phyloP scores from a whole-genome alignment of 2,329 filamentous ascomycete genomes.

The Hymenoscyphus occultus region DNA sequence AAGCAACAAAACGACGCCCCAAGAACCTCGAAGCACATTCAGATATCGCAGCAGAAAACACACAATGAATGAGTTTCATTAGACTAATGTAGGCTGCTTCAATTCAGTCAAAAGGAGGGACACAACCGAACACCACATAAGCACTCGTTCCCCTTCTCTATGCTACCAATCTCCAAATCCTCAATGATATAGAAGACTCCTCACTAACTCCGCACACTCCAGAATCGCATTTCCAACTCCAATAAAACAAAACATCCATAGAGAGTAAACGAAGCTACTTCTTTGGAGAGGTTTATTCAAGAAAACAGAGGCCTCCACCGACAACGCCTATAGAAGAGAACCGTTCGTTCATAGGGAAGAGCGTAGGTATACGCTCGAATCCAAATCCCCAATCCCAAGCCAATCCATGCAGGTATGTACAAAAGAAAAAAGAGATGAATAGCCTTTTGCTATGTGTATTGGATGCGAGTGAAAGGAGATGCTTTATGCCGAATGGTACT shows the following conservation, averaged over 20 bases:
- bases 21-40: background rate
- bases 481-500: background rate
- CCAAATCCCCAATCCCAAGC: background rate
- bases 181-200: background rate
- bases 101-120: background rate
- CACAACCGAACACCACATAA: background rate
- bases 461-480: background rate
- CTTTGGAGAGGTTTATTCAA: background rate
- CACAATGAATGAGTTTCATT: background rate
- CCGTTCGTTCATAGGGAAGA: background rate
- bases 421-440: slow-evolving; percentile 7
- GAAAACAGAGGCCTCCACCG: background rate
- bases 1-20: background rate
- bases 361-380: too few relatives aligned
- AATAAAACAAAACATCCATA: background rate
- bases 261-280: background rate
- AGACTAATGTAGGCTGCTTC: background rate
- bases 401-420: slow-evolving; percentile 2
- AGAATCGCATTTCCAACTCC: slow-evolving; percentile 5
- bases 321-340: background rate
- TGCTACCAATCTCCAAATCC: background rate
- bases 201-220: background rate
- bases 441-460: slow-evolving; percentile 1
- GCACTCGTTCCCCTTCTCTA: background rate
- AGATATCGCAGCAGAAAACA: background rate